Evolutionary conservation across 2,329 filamentous ascomycete species (phyloP).

Genomic region (Ophiostoma fasciatum): DNA sequence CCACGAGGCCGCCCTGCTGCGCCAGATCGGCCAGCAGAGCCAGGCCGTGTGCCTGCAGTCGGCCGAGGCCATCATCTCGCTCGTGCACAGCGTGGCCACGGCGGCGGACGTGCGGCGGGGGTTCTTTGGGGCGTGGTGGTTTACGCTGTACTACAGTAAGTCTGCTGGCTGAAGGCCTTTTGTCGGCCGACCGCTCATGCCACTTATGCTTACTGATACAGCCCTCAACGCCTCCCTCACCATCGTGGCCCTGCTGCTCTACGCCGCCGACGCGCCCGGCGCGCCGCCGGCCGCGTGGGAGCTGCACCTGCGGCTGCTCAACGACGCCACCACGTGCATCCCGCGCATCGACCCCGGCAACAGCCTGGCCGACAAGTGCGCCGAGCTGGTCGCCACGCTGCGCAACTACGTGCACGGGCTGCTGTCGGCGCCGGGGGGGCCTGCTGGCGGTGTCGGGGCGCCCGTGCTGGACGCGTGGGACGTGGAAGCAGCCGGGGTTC

Average conservation of each 20-base stretch:
- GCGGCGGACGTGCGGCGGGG: neutral
- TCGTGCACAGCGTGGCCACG: neutral
- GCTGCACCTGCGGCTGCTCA: neutral
- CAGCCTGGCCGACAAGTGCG: conserved; percentile 1
- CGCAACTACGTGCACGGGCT: neutral
- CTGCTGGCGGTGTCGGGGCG: too few relatives aligned
- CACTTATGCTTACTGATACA: too few relatives aligned
- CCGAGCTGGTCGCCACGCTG: neutral
- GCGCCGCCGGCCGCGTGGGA: neutral
- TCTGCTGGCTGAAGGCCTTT: too few relatives aligned
- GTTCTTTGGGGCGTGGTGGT: neutral
- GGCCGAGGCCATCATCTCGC: neutral
- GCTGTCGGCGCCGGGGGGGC: too few relatives aligned
- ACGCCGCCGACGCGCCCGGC: neutral
- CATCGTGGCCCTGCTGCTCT: neutral
- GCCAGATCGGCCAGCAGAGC: neutral
- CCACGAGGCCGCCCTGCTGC: neutral
- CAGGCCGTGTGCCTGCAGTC: neutral
- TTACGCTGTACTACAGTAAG: neutral
- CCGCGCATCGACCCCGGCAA: neutral
- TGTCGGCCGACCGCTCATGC: too few relatives aligned
- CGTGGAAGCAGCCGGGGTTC: too few relatives aligned
- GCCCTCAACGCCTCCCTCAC: neutral
- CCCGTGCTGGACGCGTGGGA: too few relatives aligned
- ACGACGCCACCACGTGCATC: neutral